Conservation (phyloP, 2,329 filamentous ascomycete genomes). For the Aspergillaceae sp. region DNA sequence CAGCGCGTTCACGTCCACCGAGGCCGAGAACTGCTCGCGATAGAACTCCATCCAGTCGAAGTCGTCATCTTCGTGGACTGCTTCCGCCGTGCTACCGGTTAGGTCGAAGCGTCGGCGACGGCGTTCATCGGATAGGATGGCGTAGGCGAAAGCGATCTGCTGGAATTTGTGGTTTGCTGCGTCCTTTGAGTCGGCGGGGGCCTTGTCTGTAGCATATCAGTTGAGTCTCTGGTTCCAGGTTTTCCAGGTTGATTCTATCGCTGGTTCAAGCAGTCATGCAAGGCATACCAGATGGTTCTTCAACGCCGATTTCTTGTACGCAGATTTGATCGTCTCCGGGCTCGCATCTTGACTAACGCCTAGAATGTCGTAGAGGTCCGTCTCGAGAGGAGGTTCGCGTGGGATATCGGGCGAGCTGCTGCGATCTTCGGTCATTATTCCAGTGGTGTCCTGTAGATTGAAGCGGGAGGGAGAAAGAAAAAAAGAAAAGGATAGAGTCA, state of each 20-base stretch:
- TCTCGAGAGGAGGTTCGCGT: slow-evolving; percentile 11
- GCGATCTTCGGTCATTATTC: background rate
- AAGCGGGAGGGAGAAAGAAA: background rate
- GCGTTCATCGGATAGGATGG: slow-evolving; percentile 73
- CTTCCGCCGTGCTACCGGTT: slow-evolving; percentile 82
- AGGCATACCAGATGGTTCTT: slow-evolving; percentile 67
- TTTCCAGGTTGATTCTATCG: no score
- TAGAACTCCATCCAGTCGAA: slow-evolving; percentile 93
- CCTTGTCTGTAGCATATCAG: slow-evolving; percentile 57
- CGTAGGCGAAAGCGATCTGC: slow-evolving; percentile 85
- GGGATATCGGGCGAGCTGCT: background rate
- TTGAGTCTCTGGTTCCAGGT: no score
- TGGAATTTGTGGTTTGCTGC: slow-evolving; percentile 77
- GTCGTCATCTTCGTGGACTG: slow-evolving; percentile 59
- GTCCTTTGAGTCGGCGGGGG: slow-evolving; percentile 55
- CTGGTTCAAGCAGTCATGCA: no score
- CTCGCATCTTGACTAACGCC: slow-evolving; percentile 62
- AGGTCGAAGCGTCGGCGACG: slow-evolving; percentile 80
- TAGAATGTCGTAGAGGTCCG: slow-evolving; percentile 67
- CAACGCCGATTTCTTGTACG: slow-evolving; percentile 84
- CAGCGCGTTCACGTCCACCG: slow-evolving; percentile 67
- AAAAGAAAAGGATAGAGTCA: background rate
- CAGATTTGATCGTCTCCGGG: slow-evolving; percentile 71
- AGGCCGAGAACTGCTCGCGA: slow-evolving; percentile 68
- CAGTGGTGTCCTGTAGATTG: no score